These are phyloP conservation scores for Pulveroboletus frians DNA, from an alignment of 768 basidiomycete species.

Conservation along the genomic window DNA sequence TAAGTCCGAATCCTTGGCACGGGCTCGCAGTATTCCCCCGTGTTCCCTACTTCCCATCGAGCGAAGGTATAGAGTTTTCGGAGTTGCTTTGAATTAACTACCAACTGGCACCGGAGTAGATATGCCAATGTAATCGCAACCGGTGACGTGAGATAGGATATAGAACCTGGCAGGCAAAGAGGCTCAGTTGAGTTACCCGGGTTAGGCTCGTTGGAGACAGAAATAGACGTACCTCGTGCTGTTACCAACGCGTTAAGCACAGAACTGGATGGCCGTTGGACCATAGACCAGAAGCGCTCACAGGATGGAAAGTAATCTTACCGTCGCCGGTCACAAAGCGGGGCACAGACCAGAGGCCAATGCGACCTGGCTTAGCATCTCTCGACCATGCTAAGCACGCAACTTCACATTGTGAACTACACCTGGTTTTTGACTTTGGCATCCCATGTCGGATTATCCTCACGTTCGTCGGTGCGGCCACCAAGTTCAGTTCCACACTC, in stretches of 20 bases:
- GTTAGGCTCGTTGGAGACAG: too few species aligned
- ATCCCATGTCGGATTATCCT: slow-evolving; percentile 49
- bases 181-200: too few species aligned
- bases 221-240: neutral
- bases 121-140: neutral
- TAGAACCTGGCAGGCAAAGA: neutral
- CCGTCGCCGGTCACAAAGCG: too few species aligned
- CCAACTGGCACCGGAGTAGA: neutral
- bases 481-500: slow-evolving; percentile 78
- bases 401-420: slow-evolving; percentile 36
- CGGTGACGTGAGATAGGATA: neutral
- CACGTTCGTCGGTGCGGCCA: slow-evolving; percentile 81
- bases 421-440: neutral
- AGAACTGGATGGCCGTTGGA: too few species aligned
- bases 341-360: too few species aligned
- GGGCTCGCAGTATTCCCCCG: neutral
- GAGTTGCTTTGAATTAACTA: neutral
- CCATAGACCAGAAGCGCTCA: too few species aligned
- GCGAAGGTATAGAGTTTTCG: too few species aligned
- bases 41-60: too few species aligned
- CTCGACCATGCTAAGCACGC: too few species aligned
- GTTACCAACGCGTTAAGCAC: too few species aligned
- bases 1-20: neutral
- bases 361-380: too few species aligned
- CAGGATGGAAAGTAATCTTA: too few species aligned